These are phyloP conservation scores for Cylindrotheca fusiformis DNA, from an alignment of 108 stramenopile genomes.

Conservation along the genomic window DNA sequence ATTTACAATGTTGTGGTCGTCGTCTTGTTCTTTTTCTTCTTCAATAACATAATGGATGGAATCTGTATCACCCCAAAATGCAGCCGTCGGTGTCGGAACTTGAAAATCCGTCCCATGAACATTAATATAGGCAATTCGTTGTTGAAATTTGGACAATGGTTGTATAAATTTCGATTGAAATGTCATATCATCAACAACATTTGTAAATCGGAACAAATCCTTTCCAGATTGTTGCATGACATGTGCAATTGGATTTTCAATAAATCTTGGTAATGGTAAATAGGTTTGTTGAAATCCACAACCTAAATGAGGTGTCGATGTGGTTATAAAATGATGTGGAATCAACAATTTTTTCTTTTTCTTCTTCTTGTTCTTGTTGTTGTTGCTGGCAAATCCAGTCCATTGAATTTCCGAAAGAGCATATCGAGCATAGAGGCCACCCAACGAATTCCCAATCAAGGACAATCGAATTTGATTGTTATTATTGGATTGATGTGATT, in stretches of 20 bases:
- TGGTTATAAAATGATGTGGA: slow-evolving; percentile 67
- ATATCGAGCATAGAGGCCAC: slow-evolving; percentile 76
- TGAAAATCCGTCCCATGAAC: slow-evolving; percentile 79
- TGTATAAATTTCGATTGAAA: slow-evolving; percentile 35
- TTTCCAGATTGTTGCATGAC: slow-evolving; percentile 46
- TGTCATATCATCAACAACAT: slow-evolving; percentile 37
- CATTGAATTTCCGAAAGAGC: slow-evolving; percentile 52
- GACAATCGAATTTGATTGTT: slow-evolving; percentile 23
- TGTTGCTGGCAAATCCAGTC: not conserved
- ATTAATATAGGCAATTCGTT: slow-evolving; percentile 80
- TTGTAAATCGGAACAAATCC: slow-evolving; percentile 67
- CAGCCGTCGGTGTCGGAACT: slow-evolving; percentile 78
- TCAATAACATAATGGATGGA: slow-evolving; percentile 37
- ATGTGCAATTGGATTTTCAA: slow-evolving; percentile 49
- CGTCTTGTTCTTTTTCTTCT: not conserved
- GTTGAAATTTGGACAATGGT: slow-evolving; percentile 64
- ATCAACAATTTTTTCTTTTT: slow-evolving; percentile 21
- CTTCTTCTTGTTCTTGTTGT: not conserved
- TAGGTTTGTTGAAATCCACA: slow-evolving; percentile 55
- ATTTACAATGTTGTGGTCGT: not conserved
- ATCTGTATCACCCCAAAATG: slow-evolving; percentile 63
- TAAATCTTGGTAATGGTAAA: slow-evolving; percentile 52
- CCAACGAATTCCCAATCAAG: slow-evolving; percentile 74
- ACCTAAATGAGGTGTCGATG: slow-evolving; percentile 79
- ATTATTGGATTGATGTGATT: slow-evolving; percentile 2